Percentiles rank a stretch among this genome's conserved stretches.
Conservation (phyloP, 2,329 filamentous ascomycete genomes). For the Pseudogymnoascus sp. region DNA sequence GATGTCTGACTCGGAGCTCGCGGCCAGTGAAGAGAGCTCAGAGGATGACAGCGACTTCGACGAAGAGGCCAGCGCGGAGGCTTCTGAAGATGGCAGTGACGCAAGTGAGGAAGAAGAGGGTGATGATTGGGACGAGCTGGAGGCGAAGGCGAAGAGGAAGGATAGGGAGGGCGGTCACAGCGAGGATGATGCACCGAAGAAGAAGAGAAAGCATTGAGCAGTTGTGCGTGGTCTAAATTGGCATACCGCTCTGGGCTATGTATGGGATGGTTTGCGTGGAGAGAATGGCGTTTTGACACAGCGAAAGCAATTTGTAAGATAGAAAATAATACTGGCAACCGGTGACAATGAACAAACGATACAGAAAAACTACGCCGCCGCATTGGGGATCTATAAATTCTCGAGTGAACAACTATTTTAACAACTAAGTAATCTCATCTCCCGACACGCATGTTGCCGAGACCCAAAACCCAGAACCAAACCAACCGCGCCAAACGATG, state of each 20-base stretch:
- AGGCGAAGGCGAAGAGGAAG: constrained; percentile 82
- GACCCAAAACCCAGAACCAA: constrained; percentile 1
- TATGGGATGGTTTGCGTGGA: neutral
- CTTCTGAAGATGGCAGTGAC: constrained; percentile 65
- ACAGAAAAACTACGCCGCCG: neutral
- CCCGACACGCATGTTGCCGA: neutral
- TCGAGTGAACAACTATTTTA: constrained; percentile 1
- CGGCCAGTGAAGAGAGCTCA: constrained; percentile 61
- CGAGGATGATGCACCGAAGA: constrained; percentile 66
- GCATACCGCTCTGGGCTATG: neutral
- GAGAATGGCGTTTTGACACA: neutral
- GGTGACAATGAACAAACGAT: neutral
- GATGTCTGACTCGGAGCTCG: constrained; percentile 75
- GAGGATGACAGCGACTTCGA: constrained; percentile 93
- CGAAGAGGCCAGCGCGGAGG: constrained; percentile 76
- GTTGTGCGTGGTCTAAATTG: neutral
- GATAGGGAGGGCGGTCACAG: constrained; percentile 58
- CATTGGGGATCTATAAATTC: neutral
- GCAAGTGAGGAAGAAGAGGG: constrained; percentile 52
- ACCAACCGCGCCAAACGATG: constrained; percentile 9
- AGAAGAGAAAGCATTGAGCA: constrained; percentile 39
- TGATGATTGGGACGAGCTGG: constrained; percentile 91
- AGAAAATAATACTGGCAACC: neutral
- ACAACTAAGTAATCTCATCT: constrained; percentile 1
- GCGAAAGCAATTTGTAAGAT: constrained; percentile 4